A percentile compares a stretch with the other conserved stretches of the same genome.
phyloP scores from a whole-genome alignment of 1,284 basidiomycete species.

The Ustilago crameri region DNA sequence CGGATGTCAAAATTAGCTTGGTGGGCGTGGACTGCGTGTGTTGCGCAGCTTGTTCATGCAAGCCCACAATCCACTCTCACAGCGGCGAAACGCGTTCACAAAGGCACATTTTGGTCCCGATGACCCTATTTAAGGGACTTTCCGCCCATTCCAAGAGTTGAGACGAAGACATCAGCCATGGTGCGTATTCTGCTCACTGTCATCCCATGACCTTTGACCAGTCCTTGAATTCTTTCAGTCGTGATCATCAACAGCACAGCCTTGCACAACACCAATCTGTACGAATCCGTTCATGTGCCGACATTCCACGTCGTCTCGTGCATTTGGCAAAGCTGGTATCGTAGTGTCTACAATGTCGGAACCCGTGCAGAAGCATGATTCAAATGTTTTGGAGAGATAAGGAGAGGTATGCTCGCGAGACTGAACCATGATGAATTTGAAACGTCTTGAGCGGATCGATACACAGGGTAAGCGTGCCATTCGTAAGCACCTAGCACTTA shows the following conservation, averaged over 20 bases:
- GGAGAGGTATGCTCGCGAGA: conserved; percentile 20
- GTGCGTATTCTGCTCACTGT: too few species aligned
- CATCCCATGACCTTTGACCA: too few species aligned
- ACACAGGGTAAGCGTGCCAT: neutral
- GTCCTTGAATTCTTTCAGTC: neutral
- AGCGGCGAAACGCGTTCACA: too few species aligned
- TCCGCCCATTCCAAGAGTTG: too few species aligned
- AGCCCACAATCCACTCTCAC: too few species aligned
- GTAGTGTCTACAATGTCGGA: conserved; percentile 47
- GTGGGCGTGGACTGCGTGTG: too few species aligned
- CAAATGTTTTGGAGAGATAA: conserved; percentile 3
- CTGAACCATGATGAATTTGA: conserved; percentile 8
- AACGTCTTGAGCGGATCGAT: neutral
- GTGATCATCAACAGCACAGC: too few species aligned
- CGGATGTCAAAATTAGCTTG: too few species aligned
- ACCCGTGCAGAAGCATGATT: conserved; percentile 32
- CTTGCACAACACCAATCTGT: neutral
- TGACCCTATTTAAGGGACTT: too few species aligned
- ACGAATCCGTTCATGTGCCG: conserved; percentile 5
- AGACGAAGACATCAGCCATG: too few species aligned
- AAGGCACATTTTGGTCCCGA: too few species aligned
- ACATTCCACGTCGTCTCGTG: conserved; percentile 35
- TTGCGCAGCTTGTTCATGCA: conserved; percentile 11
- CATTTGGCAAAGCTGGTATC: conserved; percentile 47
- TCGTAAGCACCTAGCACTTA: neutral